Conservation (phyloP, 2,329 filamentous ascomycete genomes). For the Colletotrichum neosansevieriae region DNA sequence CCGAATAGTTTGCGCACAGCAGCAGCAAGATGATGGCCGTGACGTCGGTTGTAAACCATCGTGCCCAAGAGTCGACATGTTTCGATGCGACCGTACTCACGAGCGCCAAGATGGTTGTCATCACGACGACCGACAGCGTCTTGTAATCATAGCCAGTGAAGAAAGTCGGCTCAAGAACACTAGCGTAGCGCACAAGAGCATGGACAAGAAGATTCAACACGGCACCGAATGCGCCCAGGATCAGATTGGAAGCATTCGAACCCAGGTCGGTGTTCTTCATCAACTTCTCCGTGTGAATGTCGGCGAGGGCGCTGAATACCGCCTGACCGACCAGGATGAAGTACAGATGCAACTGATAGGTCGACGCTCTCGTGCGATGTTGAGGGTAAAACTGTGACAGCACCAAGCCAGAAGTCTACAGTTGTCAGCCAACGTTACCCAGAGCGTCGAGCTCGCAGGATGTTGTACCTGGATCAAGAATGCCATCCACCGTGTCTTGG, state of each 20-base stretch:
- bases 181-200: conserved; percentile 42
- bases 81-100: conserved; percentile 48
- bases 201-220: conserved; percentile 47
- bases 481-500: conserved; percentile 47
- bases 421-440: not conserved
- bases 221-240: conserved; percentile 46
- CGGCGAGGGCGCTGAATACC: conserved; percentile 46
- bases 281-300: conserved; percentile 50
- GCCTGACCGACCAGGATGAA: conserved; percentile 47
- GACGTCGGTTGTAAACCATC: conserved; percentile 48
- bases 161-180: conserved; percentile 45
- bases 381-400: conserved; percentile 47
- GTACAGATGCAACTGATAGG: conserved; percentile 47
- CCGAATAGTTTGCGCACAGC: conserved; percentile 44
- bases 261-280: conserved; percentile 46
- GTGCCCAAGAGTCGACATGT: conserved; percentile 47
- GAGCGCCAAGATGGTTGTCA: conserved; percentile 47
- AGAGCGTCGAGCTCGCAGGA: no score
- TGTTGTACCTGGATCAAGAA: conserved; percentile 46
- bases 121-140: conserved; percentile 46
- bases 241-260: conserved; percentile 48
- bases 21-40: conserved; percentile 47
- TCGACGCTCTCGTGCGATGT: conserved; percentile 40
- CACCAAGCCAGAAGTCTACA: conserved; percentile 45
- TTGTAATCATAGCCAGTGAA: conserved; percentile 42